Evolutionary conservation across 1,284 basidiomycete genomes (phyloP).

Genomic region (Puccinia novopanici): DNA sequence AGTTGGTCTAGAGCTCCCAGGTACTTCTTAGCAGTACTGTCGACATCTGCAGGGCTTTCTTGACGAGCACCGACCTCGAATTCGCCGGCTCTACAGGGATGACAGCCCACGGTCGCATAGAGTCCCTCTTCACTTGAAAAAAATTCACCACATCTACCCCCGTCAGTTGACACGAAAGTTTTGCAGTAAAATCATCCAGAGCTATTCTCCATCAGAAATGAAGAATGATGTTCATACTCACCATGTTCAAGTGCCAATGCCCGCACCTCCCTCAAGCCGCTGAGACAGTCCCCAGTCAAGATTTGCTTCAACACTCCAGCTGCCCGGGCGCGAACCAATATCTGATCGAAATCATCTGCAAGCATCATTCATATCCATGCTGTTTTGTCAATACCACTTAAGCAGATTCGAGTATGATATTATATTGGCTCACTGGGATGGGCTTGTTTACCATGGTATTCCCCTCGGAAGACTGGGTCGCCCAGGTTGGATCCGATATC

Average conservation of each 20-base stretch:
- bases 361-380: background rate
- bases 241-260: constrained; percentile 7
- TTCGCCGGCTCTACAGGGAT: constrained; percentile 44
- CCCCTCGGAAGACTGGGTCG: constrained; percentile 44
- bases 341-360: constrained; percentile 31
- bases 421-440: constrained; percentile 15
- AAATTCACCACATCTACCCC: background rate
- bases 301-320: constrained; percentile 43
- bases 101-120: constrained; percentile 43
- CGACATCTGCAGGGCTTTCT: constrained; percentile 1
- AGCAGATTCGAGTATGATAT: background rate
- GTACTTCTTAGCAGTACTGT: constrained; percentile 13
- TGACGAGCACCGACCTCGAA: constrained; percentile 9
- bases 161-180: constrained; percentile 53
- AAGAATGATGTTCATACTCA: background rate
- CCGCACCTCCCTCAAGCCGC: constrained; percentile 33
- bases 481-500: constrained; percentile 48
- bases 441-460: constrained; percentile 36
- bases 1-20: constrained; percentile 24
- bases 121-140: constrained; percentile 22
- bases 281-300: constrained; percentile 46
- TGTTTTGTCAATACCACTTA: background rate
- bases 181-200: background rate
- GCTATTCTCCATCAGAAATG: background rate
- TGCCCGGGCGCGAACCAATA: constrained; percentile 16